Evolutionary conservation across 2,329 filamentous ascomycete genomes (phyloP), one percentile per base, ranked within the genome.

Genomic region (Thielaviopsis punctulata): DNA sequence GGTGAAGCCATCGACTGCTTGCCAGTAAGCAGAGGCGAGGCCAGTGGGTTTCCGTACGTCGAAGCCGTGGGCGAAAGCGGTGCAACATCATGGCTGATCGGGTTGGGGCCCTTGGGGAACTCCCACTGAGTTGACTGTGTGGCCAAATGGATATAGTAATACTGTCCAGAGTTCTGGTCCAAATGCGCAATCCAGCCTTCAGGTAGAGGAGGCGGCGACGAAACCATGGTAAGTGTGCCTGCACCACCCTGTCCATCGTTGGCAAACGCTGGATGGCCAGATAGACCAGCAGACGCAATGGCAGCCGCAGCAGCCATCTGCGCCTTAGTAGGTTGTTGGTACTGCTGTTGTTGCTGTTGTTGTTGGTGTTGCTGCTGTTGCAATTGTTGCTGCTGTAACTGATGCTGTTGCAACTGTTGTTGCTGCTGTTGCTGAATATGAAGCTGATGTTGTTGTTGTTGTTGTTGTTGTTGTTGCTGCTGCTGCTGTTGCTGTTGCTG

Each of bases 141-240:
- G 1, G 89, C 85, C 25, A 98, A 74, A 64, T 98, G 92, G 55
- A 98, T 98, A 62, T 98, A 98, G 66, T 98, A 98, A 66, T 96
- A 98, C 63, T 96, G 90, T 1, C 92, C 92, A 2, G 90, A 96
- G 62, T 85, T 95, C 58, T 87, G 85, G 63, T 98, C 92, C 4
- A 96, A 73, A 64, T 96, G 92, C 19, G 92, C 87, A 61, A 98
- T 96, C 92, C 92, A 98, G 30, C 92, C 92, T 68, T 98, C 92
- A 5, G 92, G 92, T 15, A 98, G 73, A 2, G 90, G 92, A 21
- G 92, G 92, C 27, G 92, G 92, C 15, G 88, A 94, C 23, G 83
- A 86, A 86, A 53, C 52, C 52, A 56, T 21, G 9, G 52, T 44
- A 7, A 54, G 48, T 15, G 53, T 55, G 22, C 53, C 53, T 10